Evolutionary conservation across 768 basidiomycete species (phyloP), one percentile per base, ranked within the genome.

Genomic region (Pisolithus tinctorius): DNA sequence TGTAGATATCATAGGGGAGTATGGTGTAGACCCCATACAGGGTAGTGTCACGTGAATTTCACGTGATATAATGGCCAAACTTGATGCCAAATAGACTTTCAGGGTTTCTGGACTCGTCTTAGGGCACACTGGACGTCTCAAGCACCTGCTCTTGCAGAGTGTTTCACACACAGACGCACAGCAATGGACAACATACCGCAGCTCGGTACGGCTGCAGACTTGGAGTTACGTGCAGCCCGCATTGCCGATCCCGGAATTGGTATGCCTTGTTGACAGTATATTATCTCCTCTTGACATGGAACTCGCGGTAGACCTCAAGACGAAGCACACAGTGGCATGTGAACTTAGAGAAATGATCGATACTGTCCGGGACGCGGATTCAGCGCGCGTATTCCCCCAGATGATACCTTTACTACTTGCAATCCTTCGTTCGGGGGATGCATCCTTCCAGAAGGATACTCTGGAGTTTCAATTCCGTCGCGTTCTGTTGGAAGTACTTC

Each of bases 271-370:
- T 47, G 48, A 43, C 7, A 6, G n/a, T 40, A 8, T 47, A 6
- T 20, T 16, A 41, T 6, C 23, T 27, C 1, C 14, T 45, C 44
- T 51, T 47, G 36, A 49, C 50, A 29, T 45, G 30, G 40, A 48
- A 47, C 23, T 25, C 47, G 36, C 34, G 36, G 38, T 58, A 90
- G 88, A 88, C 68, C 76, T 88, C 57, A 80, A 81, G 52, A 80
- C 79, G 3, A 88, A 87, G 67, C 78, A 80, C 65, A 71, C 71
- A 3, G 78, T 82, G n/a, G 86, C 86, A 52, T 78, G 75, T 52
- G 89, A 92, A 64, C 81, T 93, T 53, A 78, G 88, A 51, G 88
- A 92, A 64, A 80, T 84, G 72, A 75, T 93, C 57, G 90, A 93
- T 60, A 82, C 82, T 14, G 79, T 87, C 38, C 76, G 86, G 50